Evolutionary conservation across 495 filamentous ascomycete genomes (phyloP), one percentile per base, ranked within the genome.

Genomic region (Neurospora sublineolata): DNA sequence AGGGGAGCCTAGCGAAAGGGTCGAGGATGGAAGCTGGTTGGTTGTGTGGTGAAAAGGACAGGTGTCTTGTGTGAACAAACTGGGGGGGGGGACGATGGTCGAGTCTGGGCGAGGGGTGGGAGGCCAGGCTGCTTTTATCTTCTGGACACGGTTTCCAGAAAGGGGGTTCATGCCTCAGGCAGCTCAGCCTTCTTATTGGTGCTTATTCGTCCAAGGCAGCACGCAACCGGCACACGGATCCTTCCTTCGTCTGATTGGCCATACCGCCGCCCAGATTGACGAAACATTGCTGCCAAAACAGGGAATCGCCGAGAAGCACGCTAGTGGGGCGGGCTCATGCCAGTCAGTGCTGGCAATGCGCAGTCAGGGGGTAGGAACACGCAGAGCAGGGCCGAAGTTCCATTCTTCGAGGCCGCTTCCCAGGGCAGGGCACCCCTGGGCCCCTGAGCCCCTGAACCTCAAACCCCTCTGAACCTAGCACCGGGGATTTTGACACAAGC

Each of bases 101-200:
- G 60, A 64, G 67, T 72, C 67, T 70, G 67, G 70, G 68, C 58
- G 58, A 64, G 37, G 69, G 72, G 72, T 74, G 76, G 78, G 74
- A 70, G 73, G 71, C 46, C 73, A 72, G 74, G 70, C 69, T 74
- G 73, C 76, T 76, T 79, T 79, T 80, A 79, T 79, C 75, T 79
- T 79, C 73, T 76, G 79, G 76, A 44, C 75, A 79, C 77, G 73
- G 77, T 69, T 76, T 60, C 72, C 52, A 58, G 27, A 73, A 73
- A 74, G 60, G 76, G 73, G 72, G 68, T n/a, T 23, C 16, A 3
- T 70, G 78, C 79, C 79, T 79, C 40, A 79, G 79, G 78, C 78
- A 71, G 27, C 6, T 60, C 70, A 37, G 38, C 39, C 64, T n/a
- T n/a, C 27, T 69, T 67, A 72, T 30, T 58, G 11, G 23, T 58